Percentiles rank a stretch among this genome's conserved stretches.
Conservation (phyloP, 192 early-diverging fungal genomes). For the Phlyctochytrium bullatum region DNA sequence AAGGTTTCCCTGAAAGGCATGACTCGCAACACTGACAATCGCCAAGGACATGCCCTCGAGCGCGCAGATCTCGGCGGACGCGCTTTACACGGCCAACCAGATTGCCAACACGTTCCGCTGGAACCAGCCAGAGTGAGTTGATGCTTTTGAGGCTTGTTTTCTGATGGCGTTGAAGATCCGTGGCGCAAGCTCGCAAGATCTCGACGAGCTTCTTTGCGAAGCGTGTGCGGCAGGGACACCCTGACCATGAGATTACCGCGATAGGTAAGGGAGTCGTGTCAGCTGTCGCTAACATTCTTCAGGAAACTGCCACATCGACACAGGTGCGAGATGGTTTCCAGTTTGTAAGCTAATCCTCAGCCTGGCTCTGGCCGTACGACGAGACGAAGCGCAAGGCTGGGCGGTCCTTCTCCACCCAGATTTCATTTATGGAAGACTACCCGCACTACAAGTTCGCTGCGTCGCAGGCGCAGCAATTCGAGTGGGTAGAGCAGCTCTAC, state of each 20-base stretch:
- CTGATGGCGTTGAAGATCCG: conserved; percentile 12
- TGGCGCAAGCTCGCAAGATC: conserved; percentile 44
- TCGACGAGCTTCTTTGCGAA: conserved; percentile 63
- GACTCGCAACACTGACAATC: background rate
- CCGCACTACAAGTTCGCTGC: conserved; percentile 90
- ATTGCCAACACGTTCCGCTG: conserved; percentile 73
- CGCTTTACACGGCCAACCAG: conserved; percentile 74
- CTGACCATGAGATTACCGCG: conserved; percentile 73
- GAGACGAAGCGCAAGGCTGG: conserved; percentile 92
- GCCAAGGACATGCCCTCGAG: conserved; percentile 57
- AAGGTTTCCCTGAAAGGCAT: conserved; percentile 25
- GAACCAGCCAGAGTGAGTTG: conserved; percentile 31
- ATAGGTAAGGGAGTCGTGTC: conserved; percentile 75
- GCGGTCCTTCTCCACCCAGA: conserved; percentile 38
- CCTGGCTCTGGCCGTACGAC: conserved; percentile 98
- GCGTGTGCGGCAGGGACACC: conserved; percentile 48
- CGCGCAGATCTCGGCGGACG: conserved; percentile 69
- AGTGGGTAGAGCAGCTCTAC: conserved; percentile 83
- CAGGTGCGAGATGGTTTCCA: conserved; percentile 20
- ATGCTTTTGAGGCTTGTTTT: no score
- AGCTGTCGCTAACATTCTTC: background rate
- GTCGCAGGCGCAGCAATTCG: conserved; percentile 95
- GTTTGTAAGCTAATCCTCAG: no score
- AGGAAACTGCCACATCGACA: conserved; percentile 63
- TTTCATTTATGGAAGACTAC: conserved; percentile 72